Conservation (phyloP, 805 yeast species). For the Saturnispora halmiae region DNA sequence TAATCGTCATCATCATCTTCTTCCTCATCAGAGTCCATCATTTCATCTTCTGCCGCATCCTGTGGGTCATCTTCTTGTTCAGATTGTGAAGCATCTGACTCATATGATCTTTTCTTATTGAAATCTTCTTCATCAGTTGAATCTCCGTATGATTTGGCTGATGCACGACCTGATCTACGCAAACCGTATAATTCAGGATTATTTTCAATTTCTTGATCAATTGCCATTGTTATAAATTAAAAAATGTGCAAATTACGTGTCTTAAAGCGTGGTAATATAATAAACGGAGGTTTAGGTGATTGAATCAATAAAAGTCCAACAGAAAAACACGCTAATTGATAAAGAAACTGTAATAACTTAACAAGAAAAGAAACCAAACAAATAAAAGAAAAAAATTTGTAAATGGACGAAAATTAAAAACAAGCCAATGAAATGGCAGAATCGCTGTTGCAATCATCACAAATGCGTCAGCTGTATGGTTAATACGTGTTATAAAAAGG, state of each 20-base stretch:
- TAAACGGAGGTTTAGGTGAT: not conserved
- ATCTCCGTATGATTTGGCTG: slow-evolving; percentile 30
- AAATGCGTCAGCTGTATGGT: not conserved
- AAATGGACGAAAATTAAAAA: slow-evolving; percentile 4
- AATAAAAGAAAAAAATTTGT: not conserved
- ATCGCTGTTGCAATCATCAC: not conserved
- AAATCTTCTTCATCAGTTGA: slow-evolving; percentile 17
- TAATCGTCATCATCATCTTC: slow-evolving; percentile 29
- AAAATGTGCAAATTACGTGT: not conserved
- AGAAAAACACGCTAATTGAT: slow-evolving; percentile 2
- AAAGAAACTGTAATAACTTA: not conserved
- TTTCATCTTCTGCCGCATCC: slow-evolving; percentile 23
- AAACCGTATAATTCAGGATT: slow-evolving; percentile 81
- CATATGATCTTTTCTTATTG: slow-evolving; percentile 8
- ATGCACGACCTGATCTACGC: slow-evolving; percentile 64
- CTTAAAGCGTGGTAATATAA: not conserved
- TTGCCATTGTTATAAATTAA: slow-evolving; percentile 14
- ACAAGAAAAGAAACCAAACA: slow-evolving; percentile 6
- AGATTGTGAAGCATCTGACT: slow-evolving; percentile 8
- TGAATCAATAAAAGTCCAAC: not conserved
- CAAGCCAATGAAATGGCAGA: not conserved
- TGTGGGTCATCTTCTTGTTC: slow-evolving; percentile 6
- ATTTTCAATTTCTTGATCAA: slow-evolving; percentile 40
- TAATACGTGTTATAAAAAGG: not conserved
- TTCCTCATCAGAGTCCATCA: slow-evolving; percentile 22